Base-by-base conservation (phyloP, 1,284 basidiomycete genomes). In the Rhodotorula sp. region DNA sequence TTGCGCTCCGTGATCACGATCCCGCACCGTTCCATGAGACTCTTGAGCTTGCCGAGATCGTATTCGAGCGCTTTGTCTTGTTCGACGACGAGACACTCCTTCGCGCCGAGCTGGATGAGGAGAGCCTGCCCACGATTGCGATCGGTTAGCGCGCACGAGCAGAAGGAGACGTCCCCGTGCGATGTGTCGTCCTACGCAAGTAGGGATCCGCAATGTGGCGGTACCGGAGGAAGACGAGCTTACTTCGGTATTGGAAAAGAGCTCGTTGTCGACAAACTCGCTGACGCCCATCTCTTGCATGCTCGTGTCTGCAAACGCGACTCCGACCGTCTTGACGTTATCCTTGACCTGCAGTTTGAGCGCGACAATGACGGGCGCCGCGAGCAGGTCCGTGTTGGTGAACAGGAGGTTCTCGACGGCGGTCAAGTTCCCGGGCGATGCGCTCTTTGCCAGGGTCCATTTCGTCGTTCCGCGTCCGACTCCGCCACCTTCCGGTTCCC, bases 221-320 rank as follows among this genome's bases (percentile, higher is more conserved):
- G 37, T 42, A 12, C 37, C 10, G 37, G 37, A 12, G 37, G 37
- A 42, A 42, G 10, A 12, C 37, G 37, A 42, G 37, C 82, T 60
- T 67, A 93, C 93, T 84, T 99, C 95, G 5, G 90, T 90, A 79
- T 99, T 99, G 1, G 92, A 94, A 81, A 95, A 98, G 18, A 95
- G 84, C 73, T 99, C 96, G 77, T 95, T 96, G 79, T 99, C 96
- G 2, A 89, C 87, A 77, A 92, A 99, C 75, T 99, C 93, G 24
- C 91, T 85, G 83, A 97, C 74, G 81, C 86, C 82, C 42, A 87
- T 79, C 57, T 81, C 79, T 63, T 84, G 83, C 67, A 83, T 81
- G 60, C 83, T 83, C 26, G 84, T 84, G 77, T 87, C 86, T 22
- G 84, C 83, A 71, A 84, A 86, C 3, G 85, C 85, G 3, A 83